Evolutionary conservation across 2,329 filamentous ascomycete species (phyloP), one percentile per base, ranked within the genome.

Genomic region (Phaeoacremonium minimum): DNA sequence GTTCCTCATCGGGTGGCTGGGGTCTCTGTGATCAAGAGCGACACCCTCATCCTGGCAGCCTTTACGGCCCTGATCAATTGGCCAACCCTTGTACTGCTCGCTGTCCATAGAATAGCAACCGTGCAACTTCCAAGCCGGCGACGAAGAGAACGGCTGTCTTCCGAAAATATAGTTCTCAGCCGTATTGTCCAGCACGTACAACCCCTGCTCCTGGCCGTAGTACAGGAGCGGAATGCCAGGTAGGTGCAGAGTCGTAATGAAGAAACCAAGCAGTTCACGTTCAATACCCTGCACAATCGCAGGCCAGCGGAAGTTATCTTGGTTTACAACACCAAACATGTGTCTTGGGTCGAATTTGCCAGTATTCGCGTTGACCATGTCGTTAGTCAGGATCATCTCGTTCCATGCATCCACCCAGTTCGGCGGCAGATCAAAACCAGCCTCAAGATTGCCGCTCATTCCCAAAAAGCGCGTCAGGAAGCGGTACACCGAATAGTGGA

Each of bases 221-320:
- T 75, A 65, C 15, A 80, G 55, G 28, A 80, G 52, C 2, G 78
- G 76, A 17, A 79, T 77, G 6, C 78, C 77, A 1, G 78, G 77
- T 51, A 82, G 63, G 36, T 77, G 60, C 28, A 82, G 50, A 2
- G 75, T 76, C 1, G 71, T 75, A 32, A 83, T 68, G 46, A 78
- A 81, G 17, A 72, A 62, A 3, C 64, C 77, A 2, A 81, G 55
- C 6, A 80, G 57, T 49, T 74, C 69, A 29, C 74, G 66, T 46
- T 80, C 66, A 0, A 71, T 67, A 3, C 78, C 77, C 41, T 73
- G 66, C 29, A 65, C 59, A 18, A 82, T 63, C 6, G 74, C 66
- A 4, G 77, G 77, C 77, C 78, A 82, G 15, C 77, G 66, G 45
- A 82, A 77, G 5, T 81, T 75, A 49, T 82, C 78, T 57, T 83